Percentiles rank a stretch among this genome's conserved stretches.
phyloP scores from a whole-genome alignment of 495 filamentous ascomycete genomes.

The Xylaria venustula region DNA sequence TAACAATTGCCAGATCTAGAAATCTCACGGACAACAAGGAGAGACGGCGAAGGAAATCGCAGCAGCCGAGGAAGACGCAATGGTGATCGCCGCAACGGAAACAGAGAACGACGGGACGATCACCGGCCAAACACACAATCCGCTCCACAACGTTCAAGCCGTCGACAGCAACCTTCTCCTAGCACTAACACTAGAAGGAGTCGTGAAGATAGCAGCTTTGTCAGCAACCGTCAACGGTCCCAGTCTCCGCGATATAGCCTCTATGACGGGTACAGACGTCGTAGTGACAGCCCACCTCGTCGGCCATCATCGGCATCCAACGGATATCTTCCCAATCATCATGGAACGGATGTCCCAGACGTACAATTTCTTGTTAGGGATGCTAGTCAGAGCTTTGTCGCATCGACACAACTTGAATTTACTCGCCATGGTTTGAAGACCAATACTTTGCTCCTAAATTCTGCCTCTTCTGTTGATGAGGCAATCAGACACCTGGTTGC shows the following conservation, averaged over 20 bases:
- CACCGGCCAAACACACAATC: constrained; percentile 59
- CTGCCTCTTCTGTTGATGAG: constrained; percentile 64
- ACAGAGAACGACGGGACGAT: constrained; percentile 62
- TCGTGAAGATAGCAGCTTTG: constrained; percentile 32
- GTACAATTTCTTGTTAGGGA: constrained; percentile 86
- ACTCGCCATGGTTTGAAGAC: constrained; percentile 63
- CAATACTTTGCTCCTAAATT: constrained; percentile 77
- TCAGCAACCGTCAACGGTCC: constrained; percentile 59
- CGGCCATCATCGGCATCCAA: constrained; percentile 46
- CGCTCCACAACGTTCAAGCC: constrained; percentile 45
- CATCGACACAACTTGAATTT: constrained; percentile 77
- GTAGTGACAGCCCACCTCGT: constrained; percentile 64
- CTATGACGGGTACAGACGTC: constrained; percentile 55
- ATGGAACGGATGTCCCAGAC: constrained; percentile 78
- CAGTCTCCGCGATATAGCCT: constrained; percentile 57
- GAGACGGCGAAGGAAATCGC: constrained; percentile 55
- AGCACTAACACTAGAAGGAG: constrained; percentile 39
- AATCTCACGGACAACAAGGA: constrained; percentile 85
- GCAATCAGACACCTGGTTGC: constrained; percentile 81
- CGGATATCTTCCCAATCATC: constrained; percentile 68
- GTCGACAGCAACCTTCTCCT: constrained; percentile 39
- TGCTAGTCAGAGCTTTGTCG: constrained; percentile 76
- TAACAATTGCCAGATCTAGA: constrained; percentile 70
- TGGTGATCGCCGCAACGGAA: constrained; percentile 36
- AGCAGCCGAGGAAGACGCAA: constrained; percentile 40